Conservation (phyloP, 75 land plant genomes). For the Gnetum montanum region DNA sequence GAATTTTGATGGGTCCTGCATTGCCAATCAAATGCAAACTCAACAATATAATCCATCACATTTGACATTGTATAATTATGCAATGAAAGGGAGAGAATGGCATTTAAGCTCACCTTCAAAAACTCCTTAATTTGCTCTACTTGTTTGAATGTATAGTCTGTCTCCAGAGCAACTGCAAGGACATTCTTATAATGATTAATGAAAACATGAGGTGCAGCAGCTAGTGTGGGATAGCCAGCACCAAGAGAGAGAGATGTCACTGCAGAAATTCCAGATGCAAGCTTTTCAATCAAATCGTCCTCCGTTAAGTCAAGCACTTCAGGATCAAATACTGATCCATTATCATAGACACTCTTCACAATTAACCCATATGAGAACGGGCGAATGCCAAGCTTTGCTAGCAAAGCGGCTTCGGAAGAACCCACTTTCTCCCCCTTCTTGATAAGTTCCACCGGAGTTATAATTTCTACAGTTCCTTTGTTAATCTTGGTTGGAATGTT, state of each 20-base stretch:
- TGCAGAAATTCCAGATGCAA: slow-evolving; percentile 47
- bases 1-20: slow-evolving; percentile 63
- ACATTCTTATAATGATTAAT: slow-evolving; percentile 70
- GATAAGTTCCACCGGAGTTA: slow-evolving; percentile 64
- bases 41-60: not conserved
- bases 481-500: slow-evolving; percentile 81
- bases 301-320: slow-evolving; percentile 65
- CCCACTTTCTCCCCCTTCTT: slow-evolving; percentile 61
- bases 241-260: slow-evolving; percentile 58
- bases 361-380: slow-evolving; percentile 76
- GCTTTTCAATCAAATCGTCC: slow-evolving; percentile 49
- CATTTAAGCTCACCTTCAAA: slow-evolving; percentile 27
- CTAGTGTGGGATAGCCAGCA: slow-evolving; percentile 54
- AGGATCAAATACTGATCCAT: slow-evolving; percentile 57
- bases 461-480: slow-evolving; percentile 73
- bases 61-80: not conserved
- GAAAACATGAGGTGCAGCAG: slow-evolving; percentile 70
- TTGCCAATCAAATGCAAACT: not conserved
- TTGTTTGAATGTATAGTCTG: slow-evolving; percentile 38
- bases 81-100: not conserved
- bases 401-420: slow-evolving; percentile 67
- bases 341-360: slow-evolving; percentile 48
- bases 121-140: slow-evolving; percentile 52
- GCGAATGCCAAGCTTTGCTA: slow-evolving; percentile 63
- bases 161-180: slow-evolving; percentile 52